Percentiles rank a stretch among this genome's conserved stretches.
Conservation (phyloP, 805 yeast species). For the Jamesozyma spencerorum region DNA sequence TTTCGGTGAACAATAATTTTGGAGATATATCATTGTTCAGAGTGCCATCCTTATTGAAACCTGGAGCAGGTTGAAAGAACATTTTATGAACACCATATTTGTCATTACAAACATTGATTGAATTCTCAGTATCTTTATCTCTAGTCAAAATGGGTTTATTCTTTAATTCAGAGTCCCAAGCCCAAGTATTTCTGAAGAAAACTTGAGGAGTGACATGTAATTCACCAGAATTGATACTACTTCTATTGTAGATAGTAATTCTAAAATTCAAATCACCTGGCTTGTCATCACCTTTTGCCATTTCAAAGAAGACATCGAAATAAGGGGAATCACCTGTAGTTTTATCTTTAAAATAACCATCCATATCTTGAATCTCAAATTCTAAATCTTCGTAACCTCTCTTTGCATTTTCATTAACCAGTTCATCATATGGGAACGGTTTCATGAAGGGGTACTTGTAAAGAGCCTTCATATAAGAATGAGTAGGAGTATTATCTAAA, state of each 20-base stretch:
- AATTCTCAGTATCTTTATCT: conserved; percentile 31
- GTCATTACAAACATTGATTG: conserved; percentile 54
- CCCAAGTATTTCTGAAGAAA: conserved; percentile 82
- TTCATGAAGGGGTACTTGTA: conserved; percentile 86
- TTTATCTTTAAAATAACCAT: conserved; percentile 49
- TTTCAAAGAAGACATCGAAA: conserved; percentile 81
- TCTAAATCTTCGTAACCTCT: conserved; percentile 63
- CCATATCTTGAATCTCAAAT: conserved; percentile 74
- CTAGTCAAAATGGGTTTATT: conserved; percentile 40
- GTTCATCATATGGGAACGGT: conserved; percentile 66
- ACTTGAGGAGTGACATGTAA: conserved; percentile 79
- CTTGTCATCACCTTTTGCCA: conserved; percentile 77
- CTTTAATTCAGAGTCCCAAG: conserved; percentile 51
- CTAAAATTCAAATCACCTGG: conserved; percentile 75
- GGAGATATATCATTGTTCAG: conserved; percentile 58
- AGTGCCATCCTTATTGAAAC: conserved; percentile 25
- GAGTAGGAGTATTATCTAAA: conserved; percentile 86
- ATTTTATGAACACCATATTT: conserved; percentile 59
- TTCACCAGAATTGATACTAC: conserved; percentile 69
- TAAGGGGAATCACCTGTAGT: conserved; percentile 58
- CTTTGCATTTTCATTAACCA: conserved; percentile 56
- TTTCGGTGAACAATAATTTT: conserved; percentile 69
- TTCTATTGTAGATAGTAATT: conserved; percentile 79
- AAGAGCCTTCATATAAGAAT: conserved; percentile 81
- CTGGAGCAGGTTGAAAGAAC: conserved; percentile 79